Base-by-base conservation (phyloP, 1,139 yeast species). In the Suhomyces anneliseae region DNA sequence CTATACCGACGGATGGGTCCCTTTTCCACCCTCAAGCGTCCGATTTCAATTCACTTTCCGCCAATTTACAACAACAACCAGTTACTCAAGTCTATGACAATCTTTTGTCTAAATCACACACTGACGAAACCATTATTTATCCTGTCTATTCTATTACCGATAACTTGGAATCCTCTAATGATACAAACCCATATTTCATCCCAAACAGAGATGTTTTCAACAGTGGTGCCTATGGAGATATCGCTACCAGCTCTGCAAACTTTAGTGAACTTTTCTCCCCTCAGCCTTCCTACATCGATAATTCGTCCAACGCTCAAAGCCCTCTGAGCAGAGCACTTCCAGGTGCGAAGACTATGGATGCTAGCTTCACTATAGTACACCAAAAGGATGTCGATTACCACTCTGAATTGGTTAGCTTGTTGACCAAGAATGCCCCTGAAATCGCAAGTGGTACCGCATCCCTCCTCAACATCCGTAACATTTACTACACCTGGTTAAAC, bases 401-500 rank as follows among this genome's bases (percentile, higher is more conserved):
- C 15, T 19, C 14, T 2, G 46, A 45, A n/a, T 37, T 49, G 11
- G 31, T 34, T 8, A 9, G n/a, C 7, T 26, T 36, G 11, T 40
- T 47, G 27, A 42, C 33, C 8, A 11, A 7, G 2, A 24, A 44
- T 8, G 47, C 46, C 1, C 68, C 68, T 0, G 44, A 56, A 10
- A 61, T 71, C 24, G 54, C 53, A 6, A 47, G 53, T 2, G 77
- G 78, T 1, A 57, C 59, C 9, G 68, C 69, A 11, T 52, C 64
- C 5, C 59, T 73, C 43, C 54, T 54, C 0, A 63, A 64, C 45
- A 70, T 74, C 33, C 62, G 75, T 35, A 52, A 53, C 27, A 58
- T 74, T 31, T 74, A 72, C 53, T 59, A 57, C 33, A 39, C 55
- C 4, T 73, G 78, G 78, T 55, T 74, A 34, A 63, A 61, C 39